Base-by-base conservation (phyloP, 768 basidiomycete species). In the Rubroboletus pulcherrimus region DNA sequence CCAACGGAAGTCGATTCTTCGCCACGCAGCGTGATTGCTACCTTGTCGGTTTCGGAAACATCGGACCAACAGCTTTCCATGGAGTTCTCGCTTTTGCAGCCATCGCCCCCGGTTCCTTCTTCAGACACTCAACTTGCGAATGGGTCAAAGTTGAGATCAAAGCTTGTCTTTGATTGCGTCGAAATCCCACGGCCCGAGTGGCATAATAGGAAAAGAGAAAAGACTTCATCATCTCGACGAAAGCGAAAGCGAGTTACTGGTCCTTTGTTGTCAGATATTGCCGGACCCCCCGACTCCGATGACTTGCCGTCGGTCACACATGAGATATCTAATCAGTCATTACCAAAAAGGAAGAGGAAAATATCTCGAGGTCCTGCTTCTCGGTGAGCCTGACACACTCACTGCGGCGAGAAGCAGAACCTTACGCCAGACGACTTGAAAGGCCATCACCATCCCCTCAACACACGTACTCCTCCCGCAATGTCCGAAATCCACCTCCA, bases 341-440 rank as follows among this genome's bases (percentile, higher is more conserved):
- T 26, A 37, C 29, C 50, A 0, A 58, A 51, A 51, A 68, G 55
- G 55, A 69, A 61, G 53, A 63, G 53, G 45, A 66, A 60, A 48
- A 42, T 43, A 29, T 35, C 55, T 8, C 61, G 45, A 50, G 58
- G 67, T 59, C 47, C 64, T 57, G 66, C 61, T 71, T 64, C 68
- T 59, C 69, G 67, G 68, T 69, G 64, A 69, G 68, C 61, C 55
- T 51, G 54, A 54, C 62, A 55, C 59, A 54, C 67, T 67, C 67
- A 65, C 67, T 69, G 65, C 53, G 35, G 38, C 59, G 49, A 56
- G 67, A 65, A 70, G 67, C 59, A 63, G 61, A 65, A 56, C 63
- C 67, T 68, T 50, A 68, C 43, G 57, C 53, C 55, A 57, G 24
- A 38, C 57, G 41, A 59, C 65, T 63, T 59, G 55, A 65, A 70